Conservation (phyloP, 2,329 filamentous ascomycete species). For the Colletotrichum karsti region DNA sequence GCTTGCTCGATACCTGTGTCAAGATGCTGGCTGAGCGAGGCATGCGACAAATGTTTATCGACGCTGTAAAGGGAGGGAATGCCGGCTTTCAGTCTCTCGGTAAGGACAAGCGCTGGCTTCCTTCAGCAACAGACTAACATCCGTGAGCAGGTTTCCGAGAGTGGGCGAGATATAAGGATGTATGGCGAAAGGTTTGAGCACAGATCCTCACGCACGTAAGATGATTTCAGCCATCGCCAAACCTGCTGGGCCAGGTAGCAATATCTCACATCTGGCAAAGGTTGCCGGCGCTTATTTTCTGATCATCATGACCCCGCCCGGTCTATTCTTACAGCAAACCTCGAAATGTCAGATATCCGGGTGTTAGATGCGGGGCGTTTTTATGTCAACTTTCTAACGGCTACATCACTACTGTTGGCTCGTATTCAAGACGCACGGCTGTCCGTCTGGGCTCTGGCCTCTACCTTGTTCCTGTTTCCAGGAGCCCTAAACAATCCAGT, state of each 20-base stretch:
- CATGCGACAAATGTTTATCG: constrained; percentile 63
- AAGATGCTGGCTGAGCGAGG: constrained; percentile 55
- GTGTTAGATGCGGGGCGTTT: background rate
- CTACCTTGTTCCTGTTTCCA: background rate
- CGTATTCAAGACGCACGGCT: background rate
- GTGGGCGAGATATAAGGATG: constrained; percentile 66
- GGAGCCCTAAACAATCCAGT: background rate
- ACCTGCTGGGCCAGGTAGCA: background rate
- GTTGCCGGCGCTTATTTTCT: background rate
- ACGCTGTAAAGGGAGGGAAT: constrained; percentile 60
- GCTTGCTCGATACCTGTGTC: constrained; percentile 62
- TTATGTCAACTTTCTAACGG: background rate
- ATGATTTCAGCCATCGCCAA: background rate
- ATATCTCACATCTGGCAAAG: background rate
- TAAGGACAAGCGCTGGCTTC: constrained; percentile 39
- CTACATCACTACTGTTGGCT: background rate
- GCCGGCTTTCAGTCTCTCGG: constrained; percentile 61
- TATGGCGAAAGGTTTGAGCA: constrained; percentile 47
- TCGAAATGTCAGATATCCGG: background rate
- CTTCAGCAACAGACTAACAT: background rate
- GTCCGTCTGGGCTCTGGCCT: background rate
- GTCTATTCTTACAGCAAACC: background rate
- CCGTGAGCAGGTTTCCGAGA: constrained; percentile 58
- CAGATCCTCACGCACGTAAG: background rate
- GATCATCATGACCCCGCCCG: background rate